Evolutionary conservation across 371 early-diverging fungal species (phyloP).

Genomic region (Cokeromyces recurvatus): DNA sequence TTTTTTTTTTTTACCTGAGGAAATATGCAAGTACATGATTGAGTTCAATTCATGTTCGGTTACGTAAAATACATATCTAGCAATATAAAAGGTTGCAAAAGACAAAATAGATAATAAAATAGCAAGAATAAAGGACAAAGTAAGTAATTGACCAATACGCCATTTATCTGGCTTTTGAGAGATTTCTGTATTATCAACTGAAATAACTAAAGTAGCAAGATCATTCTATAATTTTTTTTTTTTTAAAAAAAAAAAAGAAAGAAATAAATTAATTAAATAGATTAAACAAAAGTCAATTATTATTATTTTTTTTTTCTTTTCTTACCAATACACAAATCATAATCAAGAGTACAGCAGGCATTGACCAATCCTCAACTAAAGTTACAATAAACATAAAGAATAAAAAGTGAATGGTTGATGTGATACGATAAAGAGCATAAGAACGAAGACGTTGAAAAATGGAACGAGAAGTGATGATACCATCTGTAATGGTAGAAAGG

Average conservation of each 20-base stretch:
- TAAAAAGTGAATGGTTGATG: constrained; percentile 90
- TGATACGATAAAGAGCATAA: constrained; percentile 90
- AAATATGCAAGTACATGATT: constrained; percentile 90
- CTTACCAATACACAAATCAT: constrained; percentile 75
- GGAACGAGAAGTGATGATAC: constrained; percentile 76
- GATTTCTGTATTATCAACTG: constrained; percentile 88
- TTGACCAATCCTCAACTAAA: constrained; percentile 71
- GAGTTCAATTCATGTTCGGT: constrained; percentile 53
- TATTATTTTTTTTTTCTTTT: no score
- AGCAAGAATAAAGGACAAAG: constrained; percentile 73
- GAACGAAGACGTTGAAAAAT: constrained; percentile 93
- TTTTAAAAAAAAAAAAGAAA: no score
- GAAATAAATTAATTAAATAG: no score
- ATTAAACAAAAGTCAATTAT: no score
- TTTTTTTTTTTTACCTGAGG: constrained; percentile 69
- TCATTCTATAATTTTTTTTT: constrained; percentile 58
- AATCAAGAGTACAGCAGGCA: constrained; percentile 80
- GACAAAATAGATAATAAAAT: constrained; percentile 68
- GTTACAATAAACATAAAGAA: constrained; percentile 90
- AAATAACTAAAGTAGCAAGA: constrained; percentile 87
- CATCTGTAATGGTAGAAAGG: constrained; percentile 85
- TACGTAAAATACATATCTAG: constrained; percentile 57
- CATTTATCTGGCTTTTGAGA: constrained; percentile 87
- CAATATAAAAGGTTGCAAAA: constrained; percentile 80
- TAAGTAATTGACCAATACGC: constrained; percentile 85